Evolutionary conservation across 306 rosid species (phyloP), one percentile per base, ranked within the genome.

Genomic region (Malus fusca): DNA sequence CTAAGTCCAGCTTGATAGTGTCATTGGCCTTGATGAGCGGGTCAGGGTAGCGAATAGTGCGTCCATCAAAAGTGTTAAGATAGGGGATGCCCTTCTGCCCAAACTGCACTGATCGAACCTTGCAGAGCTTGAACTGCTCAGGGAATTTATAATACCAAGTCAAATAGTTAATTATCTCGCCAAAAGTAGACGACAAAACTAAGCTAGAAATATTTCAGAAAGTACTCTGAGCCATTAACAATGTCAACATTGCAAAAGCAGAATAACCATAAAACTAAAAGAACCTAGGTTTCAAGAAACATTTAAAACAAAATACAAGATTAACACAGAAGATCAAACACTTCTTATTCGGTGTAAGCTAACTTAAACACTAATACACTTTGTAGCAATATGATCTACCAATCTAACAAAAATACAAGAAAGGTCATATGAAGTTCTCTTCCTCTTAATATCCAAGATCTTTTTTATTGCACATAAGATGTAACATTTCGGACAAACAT

Each of bases 11-110:
- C 88, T 93, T 90, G 58, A 93, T 79, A 11, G 98, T 93, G 86
- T 93, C 97, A 22, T 93, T 93, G 1, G 95, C 98, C 86, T 74
- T 84, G 73, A 90, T 88, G 17, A 86, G 33, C 0, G 98, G 98
- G 83, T 93, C 98, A 2, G 98, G 98, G 79, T 93, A 93, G 66
- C 96, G 92, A 82, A 90, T 90, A 2, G 97, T 93, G 55, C 98
- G 88, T 7, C 96, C 98, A 82, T 93, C 98, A 77, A 86, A 89
- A 30, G 93, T 90, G 85, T 93, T 89, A 19, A 90, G 79, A 78
- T 88, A 88, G 21, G 98, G 98, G 48, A 90, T 90, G 70, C 92
- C 91, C 70, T 90, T 90, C 63, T 89, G 91, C 17, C 98, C 96
- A 80, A 90, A 87, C 79, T 90, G 92, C 73, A 93, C 96, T 2